These are phyloP conservation scores for Naganishia vishniacii DNA, from an alignment of 768 basidiomycete species.

Conservation along the genomic window DNA sequence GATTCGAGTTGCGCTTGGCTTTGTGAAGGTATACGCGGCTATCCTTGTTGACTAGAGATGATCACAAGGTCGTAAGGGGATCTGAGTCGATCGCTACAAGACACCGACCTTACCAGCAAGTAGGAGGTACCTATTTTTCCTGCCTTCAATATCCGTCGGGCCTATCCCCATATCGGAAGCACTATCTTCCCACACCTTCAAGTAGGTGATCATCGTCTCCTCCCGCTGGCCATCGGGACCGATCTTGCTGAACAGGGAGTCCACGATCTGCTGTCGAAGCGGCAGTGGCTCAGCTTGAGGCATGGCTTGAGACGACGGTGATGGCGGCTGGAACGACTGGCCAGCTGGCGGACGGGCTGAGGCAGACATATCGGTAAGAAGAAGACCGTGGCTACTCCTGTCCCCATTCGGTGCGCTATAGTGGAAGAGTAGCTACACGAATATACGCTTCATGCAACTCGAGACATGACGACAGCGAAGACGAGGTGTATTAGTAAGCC, in stretches of 20 bases:
- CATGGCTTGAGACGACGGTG: background rate
- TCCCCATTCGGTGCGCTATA: no score
- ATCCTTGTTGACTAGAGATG: conserved; percentile 36
- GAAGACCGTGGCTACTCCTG: no score
- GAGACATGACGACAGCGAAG: no score
- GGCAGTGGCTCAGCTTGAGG: conserved; percentile 3
- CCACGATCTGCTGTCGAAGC: conserved; percentile 57
- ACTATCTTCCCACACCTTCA: conserved; percentile 87
- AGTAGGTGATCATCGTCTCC: conserved; percentile 76
- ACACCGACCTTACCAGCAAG: conserved; percentile 66
- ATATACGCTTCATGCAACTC: no score
- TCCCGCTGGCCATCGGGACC: conserved; percentile 61
- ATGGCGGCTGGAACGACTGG: background rate
- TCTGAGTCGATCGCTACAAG: no score
- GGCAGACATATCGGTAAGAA: background rate
- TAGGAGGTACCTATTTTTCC: conserved; percentile 84
- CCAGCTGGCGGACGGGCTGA: background rate
- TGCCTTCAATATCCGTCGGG: conserved; percentile 42
- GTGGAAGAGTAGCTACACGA: no score
- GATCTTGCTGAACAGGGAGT: conserved; percentile 73
- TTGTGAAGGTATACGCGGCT: conserved; percentile 67
- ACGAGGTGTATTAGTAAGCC: no score
- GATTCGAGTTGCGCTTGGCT: conserved; percentile 90
- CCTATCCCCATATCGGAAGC: conserved; percentile 60
- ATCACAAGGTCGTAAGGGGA: no score